A percentile compares a stretch with the other conserved stretches of the same genome.
Evolutionary conservation across 2,329 filamentous ascomycete species (phyloP).

Genomic region (Zymoseptoria pseudotritici): DNA sequence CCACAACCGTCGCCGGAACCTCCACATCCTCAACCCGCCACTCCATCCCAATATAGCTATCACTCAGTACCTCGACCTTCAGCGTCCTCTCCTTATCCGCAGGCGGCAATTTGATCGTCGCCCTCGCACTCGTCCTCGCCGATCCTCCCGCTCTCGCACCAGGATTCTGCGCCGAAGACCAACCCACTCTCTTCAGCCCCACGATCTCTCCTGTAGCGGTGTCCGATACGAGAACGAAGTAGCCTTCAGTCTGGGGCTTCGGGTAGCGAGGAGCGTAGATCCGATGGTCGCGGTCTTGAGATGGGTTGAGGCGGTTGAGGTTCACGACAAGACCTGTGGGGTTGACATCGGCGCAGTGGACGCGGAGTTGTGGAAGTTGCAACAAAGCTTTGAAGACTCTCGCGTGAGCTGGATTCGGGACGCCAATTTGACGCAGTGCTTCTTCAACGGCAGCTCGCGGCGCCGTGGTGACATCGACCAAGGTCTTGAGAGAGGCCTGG

Average conservation of each 20-base stretch:
- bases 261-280: constrained; percentile 87
- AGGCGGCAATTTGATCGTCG: constrained; percentile 55
- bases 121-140: constrained; percentile 46
- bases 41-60: constrained; percentile 74
- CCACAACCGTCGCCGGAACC: constrained; percentile 32
- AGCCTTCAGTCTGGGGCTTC: constrained; percentile 90
- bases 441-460: constrained; percentile 25
- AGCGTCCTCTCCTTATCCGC: constrained; percentile 51
- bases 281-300: constrained; percentile 58
- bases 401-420: constrained; percentile 40
- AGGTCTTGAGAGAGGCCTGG: constrained; percentile 26
- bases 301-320: constrained; percentile 59
- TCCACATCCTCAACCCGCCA: constrained; percentile 50
- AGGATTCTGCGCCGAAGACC: constrained; percentile 44
- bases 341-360: constrained; percentile 55
- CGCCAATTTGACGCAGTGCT: constrained; percentile 43
- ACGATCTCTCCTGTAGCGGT: constrained; percentile 65
- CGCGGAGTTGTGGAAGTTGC: constrained; percentile 60
- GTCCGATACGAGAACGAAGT: constrained; percentile 74
- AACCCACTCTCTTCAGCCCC: constrained; percentile 78
- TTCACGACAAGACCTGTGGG: constrained; percentile 56
- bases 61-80: constrained; percentile 72
- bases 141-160: constrained; percentile 11
- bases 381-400: constrained; percentile 55
- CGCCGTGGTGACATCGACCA: constrained; percentile 36